Evolutionary conservation across 768 basidiomycete species (phyloP), one percentile per base, ranked within the genome.

Genomic region (Sporobolomyces pararoseus): DNA sequence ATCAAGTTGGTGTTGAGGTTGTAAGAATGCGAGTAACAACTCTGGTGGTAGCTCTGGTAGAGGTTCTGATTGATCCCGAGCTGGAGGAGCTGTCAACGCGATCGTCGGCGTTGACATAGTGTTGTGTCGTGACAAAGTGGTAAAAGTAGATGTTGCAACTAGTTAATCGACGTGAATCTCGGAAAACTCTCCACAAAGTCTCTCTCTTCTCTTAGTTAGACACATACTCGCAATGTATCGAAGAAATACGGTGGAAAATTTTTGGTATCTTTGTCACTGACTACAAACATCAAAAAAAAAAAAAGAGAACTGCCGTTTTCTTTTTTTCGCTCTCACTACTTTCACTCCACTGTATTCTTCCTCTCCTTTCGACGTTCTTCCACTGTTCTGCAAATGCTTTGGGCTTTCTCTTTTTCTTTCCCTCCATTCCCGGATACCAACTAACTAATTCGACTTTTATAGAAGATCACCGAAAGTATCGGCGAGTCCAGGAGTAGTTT

Each of bases 1-100:
- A 49, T 61, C 59, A 17, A 9, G 31, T 34, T 23, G 46, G 17
- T 31, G 39, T n/a, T 32, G 59, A 10, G 54, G 32, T 16, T 50
- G 34, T 31, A 66, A 39, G 34, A 73, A 65, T 21, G 67, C 29
- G 54, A 74, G 53, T 32, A 74, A 57, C 1, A 74, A 66, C 53
- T 74, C 68, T 2, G 59, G 57, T 0, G 72, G 72, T 9, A 74
- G 65, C 27, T 74, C 72, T 2, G 66, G 72, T 21, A 66, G 42
- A 0, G 65, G 59, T 1, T 16, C 64, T 3, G 29, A 12, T 4
- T 25, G 59, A 7, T 62, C 54, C 13, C 31, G 23, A 10, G 39
- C 21, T 44, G 62, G 17, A 5, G 37, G 10, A 14, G 64, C 29
- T 2, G 70, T 47, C n/a, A 66, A 27, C 2, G 53, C 13, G n/a